phyloP scores from a whole-genome alignment of 2,329 filamentous ascomycete genomes.

The Coniochaeta sp. region DNA sequence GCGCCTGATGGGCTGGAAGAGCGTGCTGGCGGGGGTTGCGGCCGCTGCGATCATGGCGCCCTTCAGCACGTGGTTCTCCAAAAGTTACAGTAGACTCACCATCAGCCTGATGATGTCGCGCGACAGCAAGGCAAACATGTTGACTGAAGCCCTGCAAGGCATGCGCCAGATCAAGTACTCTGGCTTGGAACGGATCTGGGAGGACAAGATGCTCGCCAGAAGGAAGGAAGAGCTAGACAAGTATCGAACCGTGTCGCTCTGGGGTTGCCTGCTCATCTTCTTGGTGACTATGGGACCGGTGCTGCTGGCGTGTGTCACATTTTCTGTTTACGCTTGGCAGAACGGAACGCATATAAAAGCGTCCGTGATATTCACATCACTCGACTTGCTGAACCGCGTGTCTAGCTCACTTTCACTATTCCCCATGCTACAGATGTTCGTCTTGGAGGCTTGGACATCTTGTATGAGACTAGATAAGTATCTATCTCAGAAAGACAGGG shows the following conservation, averaged over 20 bases:
- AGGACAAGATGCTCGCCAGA: constrained; percentile 23
- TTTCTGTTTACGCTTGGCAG: constrained; percentile 23
- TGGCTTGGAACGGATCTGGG: constrained; percentile 25
- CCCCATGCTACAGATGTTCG: constrained; percentile 23
- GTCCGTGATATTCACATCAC: constrained; percentile 26
- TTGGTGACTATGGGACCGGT: constrained; percentile 23
- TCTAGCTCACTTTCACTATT: constrained; percentile 23
- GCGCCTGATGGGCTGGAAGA: constrained; percentile 22
- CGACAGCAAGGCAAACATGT: constrained; percentile 24
- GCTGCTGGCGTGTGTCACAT: constrained; percentile 22
- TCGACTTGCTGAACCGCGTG: constrained; percentile 26
- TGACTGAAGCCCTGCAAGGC: constrained; percentile 26
- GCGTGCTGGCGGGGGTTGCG: constrained; percentile 20
- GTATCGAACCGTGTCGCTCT: constrained; percentile 22
- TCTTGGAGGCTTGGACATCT: constrained; percentile 27
- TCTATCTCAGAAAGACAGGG: constrained; percentile 21
- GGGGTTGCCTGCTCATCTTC: constrained; percentile 20
- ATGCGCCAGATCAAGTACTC: constrained; percentile 31
- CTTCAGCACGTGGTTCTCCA: constrained; percentile 19
- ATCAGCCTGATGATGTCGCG: constrained; percentile 26
- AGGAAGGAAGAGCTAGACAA: constrained; percentile 25
- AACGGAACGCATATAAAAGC: constrained; percentile 21
- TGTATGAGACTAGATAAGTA: constrained; percentile 25
- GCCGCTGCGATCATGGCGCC: constrained; percentile 19
- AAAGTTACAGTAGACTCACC: constrained; percentile 20